Conservation (phyloP, 2,329 filamentous ascomycete genomes). For the Xylaria sp. region DNA sequence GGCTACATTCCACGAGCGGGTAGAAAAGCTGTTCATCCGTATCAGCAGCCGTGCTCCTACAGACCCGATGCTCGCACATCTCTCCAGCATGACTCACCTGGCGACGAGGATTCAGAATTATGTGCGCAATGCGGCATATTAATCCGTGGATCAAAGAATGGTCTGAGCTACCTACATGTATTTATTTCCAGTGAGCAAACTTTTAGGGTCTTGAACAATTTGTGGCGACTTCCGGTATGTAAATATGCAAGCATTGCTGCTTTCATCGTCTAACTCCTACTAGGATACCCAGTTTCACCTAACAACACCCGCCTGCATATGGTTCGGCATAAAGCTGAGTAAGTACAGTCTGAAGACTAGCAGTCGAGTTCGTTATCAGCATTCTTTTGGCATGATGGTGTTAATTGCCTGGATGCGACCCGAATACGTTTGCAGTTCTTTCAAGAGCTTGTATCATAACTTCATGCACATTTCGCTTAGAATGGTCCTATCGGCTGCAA, state of each 20-base stretch:
- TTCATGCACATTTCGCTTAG: slow-evolving; percentile 7
- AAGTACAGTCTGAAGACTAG: not conserved
- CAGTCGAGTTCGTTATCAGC: not conserved
- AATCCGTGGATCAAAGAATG: not conserved
- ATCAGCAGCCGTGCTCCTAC: slow-evolving; percentile 55
- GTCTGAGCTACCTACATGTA: not conserved
- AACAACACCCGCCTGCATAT: slow-evolving; percentile 6
- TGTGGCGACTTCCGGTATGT: slow-evolving; percentile 16
- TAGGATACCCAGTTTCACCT: slow-evolving; percentile 18
- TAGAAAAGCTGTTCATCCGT: slow-evolving; percentile 59
- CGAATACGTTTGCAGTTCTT: not conserved
- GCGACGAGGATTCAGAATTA: slow-evolving; percentile 37
- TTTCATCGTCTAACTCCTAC: not conserved
- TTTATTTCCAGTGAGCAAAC: not conserved
- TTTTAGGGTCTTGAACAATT: slow-evolving; percentile 1
- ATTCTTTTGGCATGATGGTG: slow-evolving; percentile 6
- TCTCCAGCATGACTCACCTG: slow-evolving; percentile 50
- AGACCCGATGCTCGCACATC: slow-evolving; percentile 55
- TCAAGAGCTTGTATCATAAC: not conserved
- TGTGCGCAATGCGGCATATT: slow-evolving; percentile 35
- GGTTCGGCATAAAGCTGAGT: slow-evolving; percentile 1
- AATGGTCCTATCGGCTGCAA: slow-evolving; percentile 10
- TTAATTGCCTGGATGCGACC: not conserved
- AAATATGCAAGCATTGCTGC: not conserved
- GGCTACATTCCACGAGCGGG: slow-evolving; percentile 56